Evolutionary conservation across 768 basidiomycete genomes (phyloP), one percentile per base, ranked within the genome.

Genomic region (Boletus pseudopeckii): DNA sequence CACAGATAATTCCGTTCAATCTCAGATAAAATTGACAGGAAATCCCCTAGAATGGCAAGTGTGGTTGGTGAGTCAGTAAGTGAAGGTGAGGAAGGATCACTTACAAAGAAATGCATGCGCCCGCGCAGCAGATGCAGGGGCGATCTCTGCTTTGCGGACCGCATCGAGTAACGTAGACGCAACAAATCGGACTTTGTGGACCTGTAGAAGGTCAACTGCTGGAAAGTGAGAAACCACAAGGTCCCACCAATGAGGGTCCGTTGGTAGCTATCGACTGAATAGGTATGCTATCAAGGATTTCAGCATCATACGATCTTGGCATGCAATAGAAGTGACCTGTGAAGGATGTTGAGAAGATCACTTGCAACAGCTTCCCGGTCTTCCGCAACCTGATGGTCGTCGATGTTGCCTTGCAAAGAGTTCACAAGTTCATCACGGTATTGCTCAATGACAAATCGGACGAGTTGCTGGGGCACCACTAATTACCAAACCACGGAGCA

Each of bases 201-300:
- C 90, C 85, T 88, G 57, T 33, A 72, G 57, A 30, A 18, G 38
- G 20, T 61, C 42, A 53, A 32, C 20, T 15, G 14, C 20, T 24
- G 18, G 24, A 32, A 45, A 14, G 14, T 20, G 14, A 10, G 7
- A 20, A 50, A 37, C 7, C 20, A 4, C n/a, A 33, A 46, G 9
- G 42, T 50, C 76, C 65, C 53, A 80, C 88, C 75, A 91, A 72
- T 51, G 88, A 90, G 6, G 89, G 89, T 5, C 90, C 90, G 64
- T 90, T 93, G 45, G 86, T 89, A 33, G 92, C 92, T 62, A 95
- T 93, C 32, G 90, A 91, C 69, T 93, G 91, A 50, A 95, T 93
- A 17, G 93, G 93, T 60, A 95, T 94, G 64, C 88, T 92, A 59
- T 39, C 50, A 33, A 33, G 38, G 38, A 17, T n/a, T 36, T 56